Percentiles rank a stretch among this genome's conserved stretches.
These are phyloP conservation scores for Leccinellum rugosiceps DNA, from an alignment of 768 basidiomycete species.

Conservation along the genomic window DNA sequence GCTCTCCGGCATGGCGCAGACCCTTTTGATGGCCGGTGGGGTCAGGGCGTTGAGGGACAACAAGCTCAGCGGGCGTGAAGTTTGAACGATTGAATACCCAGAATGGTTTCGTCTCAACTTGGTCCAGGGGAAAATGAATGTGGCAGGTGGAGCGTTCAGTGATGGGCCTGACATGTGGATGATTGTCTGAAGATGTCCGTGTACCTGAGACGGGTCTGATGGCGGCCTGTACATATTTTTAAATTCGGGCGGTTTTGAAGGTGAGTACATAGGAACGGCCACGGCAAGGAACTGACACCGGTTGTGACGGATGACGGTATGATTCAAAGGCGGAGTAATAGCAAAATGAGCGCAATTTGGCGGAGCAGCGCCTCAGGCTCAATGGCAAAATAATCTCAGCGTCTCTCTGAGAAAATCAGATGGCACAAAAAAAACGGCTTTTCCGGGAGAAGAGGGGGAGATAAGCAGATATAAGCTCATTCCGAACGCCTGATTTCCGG, in stretches of 20 bases:
- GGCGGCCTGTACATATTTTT: background rate
- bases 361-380: background rate
- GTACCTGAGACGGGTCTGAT: background rate
- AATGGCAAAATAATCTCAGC: slow-evolving; percentile 29
- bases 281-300: background rate
- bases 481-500: background rate
- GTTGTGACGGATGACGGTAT: background rate
- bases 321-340: slow-evolving; percentile 7
- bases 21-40: background rate
- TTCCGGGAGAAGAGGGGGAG: background rate
- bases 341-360: slow-evolving; percentile 27
- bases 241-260: background rate
- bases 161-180: background rate
- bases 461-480: slow-evolving; percentile 16
- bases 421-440: background rate
- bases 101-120: background rate
- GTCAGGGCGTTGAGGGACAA: background rate
- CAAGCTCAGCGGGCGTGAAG: background rate
- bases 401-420: background rate
- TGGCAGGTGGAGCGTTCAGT: background rate
- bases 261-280: background rate
- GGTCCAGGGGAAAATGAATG: background rate
- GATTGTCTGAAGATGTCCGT: background rate
- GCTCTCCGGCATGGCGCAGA: background rate
- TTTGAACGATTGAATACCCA: background rate